A percentile compares a stretch with the other conserved stretches of the same genome.
Evolutionary conservation across 345 rosid genomes (phyloP).

Genomic region (Syzygium jambos): DNA sequence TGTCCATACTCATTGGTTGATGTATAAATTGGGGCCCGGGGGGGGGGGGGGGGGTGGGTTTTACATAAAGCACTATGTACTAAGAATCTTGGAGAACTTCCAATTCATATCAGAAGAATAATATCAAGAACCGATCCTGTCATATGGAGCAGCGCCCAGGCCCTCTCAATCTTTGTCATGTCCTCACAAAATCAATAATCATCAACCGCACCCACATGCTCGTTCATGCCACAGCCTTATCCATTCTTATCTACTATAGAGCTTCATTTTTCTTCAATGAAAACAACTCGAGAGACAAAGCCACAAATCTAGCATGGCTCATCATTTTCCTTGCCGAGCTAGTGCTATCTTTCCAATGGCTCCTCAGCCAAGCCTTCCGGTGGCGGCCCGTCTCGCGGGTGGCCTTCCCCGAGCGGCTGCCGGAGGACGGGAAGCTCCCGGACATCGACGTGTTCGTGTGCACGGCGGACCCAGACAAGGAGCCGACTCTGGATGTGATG

Average conservation of each 20-base stretch:
- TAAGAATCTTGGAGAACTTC: background rate
- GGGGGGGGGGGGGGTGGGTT: too few relatives aligned
- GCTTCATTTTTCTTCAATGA: constrained; percentile 12
- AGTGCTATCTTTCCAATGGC: constrained; percentile 25
- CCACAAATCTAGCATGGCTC: constrained; percentile 7
- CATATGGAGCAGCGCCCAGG: background rate
- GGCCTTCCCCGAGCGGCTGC: constrained; percentile 21
- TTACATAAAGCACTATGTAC: background rate
- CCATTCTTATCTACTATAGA: constrained; percentile 16
- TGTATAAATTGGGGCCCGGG: too few relatives aligned
- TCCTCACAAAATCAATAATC: constrained; percentile 6
- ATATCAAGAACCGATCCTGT: background rate
- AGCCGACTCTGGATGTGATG: constrained; percentile 35
- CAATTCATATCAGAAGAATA: background rate
- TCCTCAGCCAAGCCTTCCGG: constrained; percentile 7
- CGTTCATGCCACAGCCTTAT: constrained; percentile 19
- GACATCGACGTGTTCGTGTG: constrained; percentile 41
- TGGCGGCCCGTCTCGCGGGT: constrained; percentile 25
- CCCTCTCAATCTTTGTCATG: constrained; percentile 20
- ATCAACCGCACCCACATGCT: constrained; percentile 13
- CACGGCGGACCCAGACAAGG: constrained; percentile 41
- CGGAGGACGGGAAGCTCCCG: constrained; percentile 17
- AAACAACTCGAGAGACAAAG: background rate
- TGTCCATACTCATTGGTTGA: background rate
- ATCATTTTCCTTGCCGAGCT: constrained; percentile 18